These are phyloP conservation scores for Botryosphaeria dothidea DNA, from an alignment of 2,329 filamentous ascomycete species.

Conservation along the genomic window DNA sequence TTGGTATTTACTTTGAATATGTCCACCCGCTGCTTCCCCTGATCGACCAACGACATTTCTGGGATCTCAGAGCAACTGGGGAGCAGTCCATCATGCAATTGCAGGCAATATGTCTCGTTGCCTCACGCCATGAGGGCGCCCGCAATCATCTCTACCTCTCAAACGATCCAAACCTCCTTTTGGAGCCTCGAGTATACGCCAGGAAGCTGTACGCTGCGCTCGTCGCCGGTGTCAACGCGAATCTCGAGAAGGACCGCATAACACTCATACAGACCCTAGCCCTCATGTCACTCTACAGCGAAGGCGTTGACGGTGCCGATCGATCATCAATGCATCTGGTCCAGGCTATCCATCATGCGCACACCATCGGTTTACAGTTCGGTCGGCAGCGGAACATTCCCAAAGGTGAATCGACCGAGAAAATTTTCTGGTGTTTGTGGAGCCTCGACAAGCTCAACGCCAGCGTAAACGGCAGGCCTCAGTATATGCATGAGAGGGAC, in stretches of 20 bases:
- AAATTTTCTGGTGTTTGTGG: slow-evolving; percentile 54
- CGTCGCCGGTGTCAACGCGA: slow-evolving; percentile 42
- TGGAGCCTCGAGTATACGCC: slow-evolving; percentile 47
- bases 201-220: slow-evolving; percentile 46
- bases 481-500: slow-evolving; percentile 51
- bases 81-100: slow-evolving; percentile 41
- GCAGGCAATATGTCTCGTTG: slow-evolving; percentile 50
- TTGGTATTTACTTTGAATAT: slow-evolving; percentile 48
- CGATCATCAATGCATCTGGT: slow-evolving; percentile 49
- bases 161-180: slow-evolving; percentile 30
- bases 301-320: slow-evolving; percentile 50
- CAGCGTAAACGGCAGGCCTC: slow-evolving; percentile 48
- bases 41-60: slow-evolving; percentile 46
- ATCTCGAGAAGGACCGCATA: slow-evolving; percentile 46
- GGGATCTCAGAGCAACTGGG: slow-evolving; percentile 36
- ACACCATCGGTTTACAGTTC: slow-evolving; percentile 51
- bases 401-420: slow-evolving; percentile 43
- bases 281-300: slow-evolving; percentile 48
- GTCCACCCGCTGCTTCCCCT: slow-evolving; percentile 51
- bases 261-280: slow-evolving; percentile 50
- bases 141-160: slow-evolving; percentile 41
- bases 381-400: slow-evolving; percentile 30
- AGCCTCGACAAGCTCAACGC: slow-evolving; percentile 51
- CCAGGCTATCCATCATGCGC: slow-evolving; percentile 52
- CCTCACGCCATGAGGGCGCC: slow-evolving; percentile 49